Percentiles rank a stretch among this genome's conserved stretches.
Conservation (phyloP, 2,329 filamentous ascomycete species). For the Hortaea werneckii region DNA sequence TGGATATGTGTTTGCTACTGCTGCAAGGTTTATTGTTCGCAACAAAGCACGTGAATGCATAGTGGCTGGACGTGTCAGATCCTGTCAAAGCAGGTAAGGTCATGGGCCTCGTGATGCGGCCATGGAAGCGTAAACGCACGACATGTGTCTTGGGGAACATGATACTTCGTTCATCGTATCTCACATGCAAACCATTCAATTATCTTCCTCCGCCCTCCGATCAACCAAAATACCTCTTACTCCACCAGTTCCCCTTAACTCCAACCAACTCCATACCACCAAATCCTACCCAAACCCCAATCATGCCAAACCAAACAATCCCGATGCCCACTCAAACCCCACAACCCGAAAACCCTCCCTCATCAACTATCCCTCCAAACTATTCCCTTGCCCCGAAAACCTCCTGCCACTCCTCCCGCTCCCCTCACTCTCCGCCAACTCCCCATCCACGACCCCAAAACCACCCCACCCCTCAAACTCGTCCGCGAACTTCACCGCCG, state of each 20-base stretch:
- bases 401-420: slow-evolving; percentile 5
- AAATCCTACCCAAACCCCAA: too few relatives aligned
- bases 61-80: too few relatives aligned
- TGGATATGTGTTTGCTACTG: too few relatives aligned
- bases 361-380: not conserved
- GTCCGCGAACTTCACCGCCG: slow-evolving; percentile 62
- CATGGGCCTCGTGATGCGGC: too few relatives aligned
- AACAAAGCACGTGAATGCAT: too few relatives aligned
- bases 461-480: slow-evolving; percentile 61
- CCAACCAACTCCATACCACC: too few relatives aligned
- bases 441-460: slow-evolving; percentile 23
- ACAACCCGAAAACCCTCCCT: not conserved
- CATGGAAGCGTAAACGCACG: too few relatives aligned
- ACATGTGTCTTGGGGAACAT: too few relatives aligned
- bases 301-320: not conserved
- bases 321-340: not conserved
- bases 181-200: not conserved
- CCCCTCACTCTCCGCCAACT: slow-evolving; percentile 6
- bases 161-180: too few relatives aligned
- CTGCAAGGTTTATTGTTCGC: too few relatives aligned
- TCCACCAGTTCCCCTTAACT: not conserved
- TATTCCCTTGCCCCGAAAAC: slow-evolving; percentile 11
- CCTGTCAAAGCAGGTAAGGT: too few relatives aligned
- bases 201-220: not conserved
- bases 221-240: not conserved